Evolutionary conservation across 345 rosid genomes (phyloP), one percentile per base, ranked within the genome.

Genomic region (Mallotus nudiflorus): DNA sequence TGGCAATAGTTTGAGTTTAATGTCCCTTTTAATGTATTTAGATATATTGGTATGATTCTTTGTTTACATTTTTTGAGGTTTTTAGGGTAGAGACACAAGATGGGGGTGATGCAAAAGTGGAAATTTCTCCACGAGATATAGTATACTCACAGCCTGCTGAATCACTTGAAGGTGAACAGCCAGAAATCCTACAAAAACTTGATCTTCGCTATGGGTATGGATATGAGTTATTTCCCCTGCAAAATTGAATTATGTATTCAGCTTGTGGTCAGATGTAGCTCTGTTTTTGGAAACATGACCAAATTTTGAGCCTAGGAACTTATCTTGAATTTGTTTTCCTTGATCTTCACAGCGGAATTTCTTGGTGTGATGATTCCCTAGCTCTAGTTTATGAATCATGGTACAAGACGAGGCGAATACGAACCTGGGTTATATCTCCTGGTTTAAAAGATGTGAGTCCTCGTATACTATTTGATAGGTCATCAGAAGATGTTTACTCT

Each of bases 11-110:
- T 20, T n/a, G 5, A 63, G 14, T 42, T 63, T 25, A 42, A 39
- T n/a, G n/a, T n/a, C 25, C 20, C 29, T 3, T 39, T 61, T 4
- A n/a, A 11, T 61, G 63, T 52, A 14, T 45, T 39, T 66, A 24
- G 42, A 2, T 22, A 8, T 65, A 18, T 67, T 45, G 7, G 15
- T 71, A n/a, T 51, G 66, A n/a, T 61, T 71, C 53, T 56, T 6
- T 52, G 74, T 35, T 66, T 59, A 64, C 72, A 65, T 65, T 58
- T 69, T 48, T 57, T 79, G 80, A 69, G 75, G 68, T 62, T 69
- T 85, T 67, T 70, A 94, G 97, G 99, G 96, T 84, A 46, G 99
- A 95, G 89, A 90, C 99, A 57, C 99, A 95, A 84, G 99, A 95
- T 78, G 96, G 86, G 25, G 99, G 98, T 67, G 96, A 95, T 75